Conservation (phyloP, 2,329 filamentous ascomycete genomes). For the Penicillium polonicum region DNA sequence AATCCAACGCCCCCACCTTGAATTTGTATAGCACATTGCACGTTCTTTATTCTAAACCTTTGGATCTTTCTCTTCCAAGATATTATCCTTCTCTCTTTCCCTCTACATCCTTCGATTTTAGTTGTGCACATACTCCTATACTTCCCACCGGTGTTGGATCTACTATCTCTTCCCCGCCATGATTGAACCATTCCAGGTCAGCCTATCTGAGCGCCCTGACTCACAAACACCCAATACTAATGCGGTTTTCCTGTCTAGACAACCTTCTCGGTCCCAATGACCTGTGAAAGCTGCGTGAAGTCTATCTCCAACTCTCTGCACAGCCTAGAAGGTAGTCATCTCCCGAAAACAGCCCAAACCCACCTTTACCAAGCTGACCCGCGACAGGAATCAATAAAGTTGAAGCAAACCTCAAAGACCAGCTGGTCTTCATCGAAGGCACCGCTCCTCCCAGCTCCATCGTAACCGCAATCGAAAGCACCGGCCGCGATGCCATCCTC, state of each 20-base stretch:
- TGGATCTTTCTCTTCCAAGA: not conserved
- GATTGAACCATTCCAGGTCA: slow-evolving; percentile 50
- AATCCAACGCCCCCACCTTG: slow-evolving; percentile 29
- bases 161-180: slow-evolving; percentile 29
- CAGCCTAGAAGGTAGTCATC: slow-evolving; percentile 61
- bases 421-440: slow-evolving; percentile 81
- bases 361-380: not conserved
- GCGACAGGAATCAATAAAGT: slow-evolving; percentile 74
- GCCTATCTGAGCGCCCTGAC: slow-evolving; percentile 11
- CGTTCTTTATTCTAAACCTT: not conserved
- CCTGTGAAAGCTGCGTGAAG: slow-evolving; percentile 84
- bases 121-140: not conserved
- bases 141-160: slow-evolving; percentile 6
- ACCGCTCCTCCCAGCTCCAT: slow-evolving; percentile 88
- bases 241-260: slow-evolving; percentile 57
- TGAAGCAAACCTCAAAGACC: slow-evolving; percentile 75
- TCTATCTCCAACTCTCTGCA: slow-evolving; percentile 77
- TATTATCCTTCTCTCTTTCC: not conserved
- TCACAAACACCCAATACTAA: slow-evolving; percentile 18
- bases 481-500: slow-evolving; percentile 89
- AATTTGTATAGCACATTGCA: slow-evolving; percentile 3
- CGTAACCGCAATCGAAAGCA: slow-evolving; percentile 81
- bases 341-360: too few species aligned
- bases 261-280: slow-evolving; percentile 90
- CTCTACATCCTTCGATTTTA: not conserved